Conservation (phyloP, 805 yeast species). For the Sugiyamaella floridensis region DNA sequence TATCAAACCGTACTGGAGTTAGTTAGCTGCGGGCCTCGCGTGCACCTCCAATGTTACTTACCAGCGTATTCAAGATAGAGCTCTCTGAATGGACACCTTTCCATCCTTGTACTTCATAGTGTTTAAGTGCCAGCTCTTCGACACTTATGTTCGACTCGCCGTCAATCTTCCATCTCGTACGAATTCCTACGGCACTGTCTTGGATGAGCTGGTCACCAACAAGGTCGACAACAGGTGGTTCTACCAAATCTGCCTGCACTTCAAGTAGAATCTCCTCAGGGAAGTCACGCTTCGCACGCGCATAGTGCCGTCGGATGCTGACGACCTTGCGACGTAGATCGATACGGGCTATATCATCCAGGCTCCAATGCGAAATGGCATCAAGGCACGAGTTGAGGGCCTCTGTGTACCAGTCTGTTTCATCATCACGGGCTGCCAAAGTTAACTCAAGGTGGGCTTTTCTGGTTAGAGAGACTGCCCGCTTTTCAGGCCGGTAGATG, state of each 20-base stretch:
- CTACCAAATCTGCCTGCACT: constrained; percentile 15
- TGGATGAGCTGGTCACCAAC: constrained; percentile 2
- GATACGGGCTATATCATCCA: constrained; percentile 16
- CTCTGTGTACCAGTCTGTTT: constrained; percentile 16
- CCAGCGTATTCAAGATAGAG: constrained; percentile 26
- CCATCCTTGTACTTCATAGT: constrained; percentile 27
- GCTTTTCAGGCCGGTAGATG: constrained; percentile 15
- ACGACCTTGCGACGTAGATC: constrained; percentile 24
- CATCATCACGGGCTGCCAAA: constrained; percentile 14
- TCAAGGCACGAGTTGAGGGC: constrained; percentile 26
- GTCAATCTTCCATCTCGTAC: constrained; percentile 7
- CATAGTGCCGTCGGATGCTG: constrained; percentile 6
- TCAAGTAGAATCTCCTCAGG: background rate
- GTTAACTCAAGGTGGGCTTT: constrained; percentile 23
- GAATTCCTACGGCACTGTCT: constrained; percentile 4
- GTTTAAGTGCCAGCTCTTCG: constrained; percentile 29
- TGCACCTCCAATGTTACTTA: constrained; percentile 3
- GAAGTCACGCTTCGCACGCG: background rate
- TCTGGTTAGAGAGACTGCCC: constrained; percentile 20
- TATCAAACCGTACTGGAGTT: constrained; percentile 14
- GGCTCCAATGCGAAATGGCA: constrained; percentile 15
- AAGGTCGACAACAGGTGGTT: constrained; percentile 8
- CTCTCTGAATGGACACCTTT: constrained; percentile 33
- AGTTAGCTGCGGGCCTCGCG: background rate
- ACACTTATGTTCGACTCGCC: constrained; percentile 22